These are phyloP conservation scores for Claviceps pazoutovae DNA, from an alignment of 2,329 filamentous ascomycete genomes.

Conservation along the genomic window DNA sequence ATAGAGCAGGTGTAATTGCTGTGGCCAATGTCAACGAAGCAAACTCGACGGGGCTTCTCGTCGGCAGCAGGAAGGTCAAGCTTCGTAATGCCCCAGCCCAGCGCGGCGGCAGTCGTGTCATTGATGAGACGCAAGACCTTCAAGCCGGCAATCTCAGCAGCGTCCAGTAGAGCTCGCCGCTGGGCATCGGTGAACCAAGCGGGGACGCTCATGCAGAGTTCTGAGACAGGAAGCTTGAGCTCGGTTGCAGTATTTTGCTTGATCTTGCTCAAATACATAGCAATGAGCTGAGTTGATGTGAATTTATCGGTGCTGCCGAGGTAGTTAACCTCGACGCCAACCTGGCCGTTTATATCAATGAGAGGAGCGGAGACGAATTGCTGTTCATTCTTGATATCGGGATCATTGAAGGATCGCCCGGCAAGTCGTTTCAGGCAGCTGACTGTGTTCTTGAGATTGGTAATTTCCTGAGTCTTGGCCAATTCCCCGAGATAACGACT, in stretches of 20 bases:
- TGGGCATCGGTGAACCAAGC: slow-evolving; percentile 96
- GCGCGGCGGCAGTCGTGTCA: slow-evolving; percentile 89
- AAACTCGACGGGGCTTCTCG: slow-evolving; percentile 82
- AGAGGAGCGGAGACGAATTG: slow-evolving; percentile 76
- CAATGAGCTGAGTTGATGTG: slow-evolving; percentile 82
- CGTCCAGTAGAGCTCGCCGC: slow-evolving; percentile 78
- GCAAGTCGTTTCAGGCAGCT: slow-evolving; percentile 81
- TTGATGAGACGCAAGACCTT: slow-evolving; percentile 93
- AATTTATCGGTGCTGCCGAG: slow-evolving; percentile 91
- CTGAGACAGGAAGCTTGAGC: slow-evolving; percentile 79
- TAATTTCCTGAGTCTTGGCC: slow-evolving; percentile 97
- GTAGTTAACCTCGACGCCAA: slow-evolving; percentile 87
- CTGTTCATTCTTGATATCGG: slow-evolving; percentile 87
- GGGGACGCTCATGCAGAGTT: slow-evolving; percentile 87
- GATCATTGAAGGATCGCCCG: slow-evolving; percentile 74
- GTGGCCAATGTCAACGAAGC: slow-evolving; percentile 90
- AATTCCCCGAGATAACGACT: slow-evolving; percentile 86
- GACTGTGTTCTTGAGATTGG: slow-evolving; percentile 98
- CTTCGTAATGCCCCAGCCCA: slow-evolving; percentile 97
- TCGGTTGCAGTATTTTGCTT: slow-evolving; percentile 77
- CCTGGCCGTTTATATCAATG: slow-evolving; percentile 83
- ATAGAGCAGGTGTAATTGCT: slow-evolving; percentile 91
- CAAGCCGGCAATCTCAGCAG: slow-evolving; percentile 82
- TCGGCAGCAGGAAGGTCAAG: slow-evolving; percentile 76
- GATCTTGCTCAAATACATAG: slow-evolving; percentile 94